Evolutionary conservation across 768 basidiomycete species (phyloP).

Genomic region (Tylopilus sp.): DNA sequence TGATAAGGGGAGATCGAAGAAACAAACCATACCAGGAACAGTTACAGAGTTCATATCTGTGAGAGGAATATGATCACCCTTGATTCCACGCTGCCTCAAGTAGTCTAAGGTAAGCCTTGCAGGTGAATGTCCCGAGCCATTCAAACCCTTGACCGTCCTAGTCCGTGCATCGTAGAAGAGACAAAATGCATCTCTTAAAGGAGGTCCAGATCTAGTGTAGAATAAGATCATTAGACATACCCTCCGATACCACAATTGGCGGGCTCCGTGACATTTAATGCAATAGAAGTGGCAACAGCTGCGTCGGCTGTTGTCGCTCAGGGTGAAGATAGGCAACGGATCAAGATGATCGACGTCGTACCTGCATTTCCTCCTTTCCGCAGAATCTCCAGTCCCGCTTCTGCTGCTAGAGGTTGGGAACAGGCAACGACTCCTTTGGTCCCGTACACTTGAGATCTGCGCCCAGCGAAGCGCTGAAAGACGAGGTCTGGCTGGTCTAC

Average conservation of each 20-base stretch:
- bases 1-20: neutral
- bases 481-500: slow-evolving; percentile 64
- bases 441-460: slow-evolving; percentile 82
- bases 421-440: slow-evolving; percentile 86
- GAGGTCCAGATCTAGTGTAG: slow-evolving; percentile 9
- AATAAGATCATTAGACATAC: slow-evolving; percentile 36
- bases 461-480: slow-evolving; percentile 73
- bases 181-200: slow-evolving; percentile 79
- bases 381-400: slow-evolving; percentile 90
- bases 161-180: slow-evolving; percentile 85
- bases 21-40: slow-evolving; percentile 55
- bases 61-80: slow-evolving; percentile 64
- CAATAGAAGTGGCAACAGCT: slow-evolving; percentile 90
- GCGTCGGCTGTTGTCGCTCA: slow-evolving; percentile 71
- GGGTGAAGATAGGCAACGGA: neutral
- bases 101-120: slow-evolving; percentile 74
- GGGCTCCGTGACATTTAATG: slow-evolving; percentile 88
- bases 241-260: slow-evolving; percentile 91
- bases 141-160: slow-evolving; percentile 82
- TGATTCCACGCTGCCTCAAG: slow-evolving; percentile 64
- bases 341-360: slow-evolving; percentile 32
- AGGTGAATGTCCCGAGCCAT: slow-evolving; percentile 90
- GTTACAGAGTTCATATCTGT: slow-evolving; percentile 90
- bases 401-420: slow-evolving; percentile 87
- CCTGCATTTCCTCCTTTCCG: slow-evolving; percentile 95